Evolutionary conservation across 768 basidiomycete species (phyloP), one percentile per base, ranked within the genome.

Genomic region (Rhodotorula paludigena): DNA sequence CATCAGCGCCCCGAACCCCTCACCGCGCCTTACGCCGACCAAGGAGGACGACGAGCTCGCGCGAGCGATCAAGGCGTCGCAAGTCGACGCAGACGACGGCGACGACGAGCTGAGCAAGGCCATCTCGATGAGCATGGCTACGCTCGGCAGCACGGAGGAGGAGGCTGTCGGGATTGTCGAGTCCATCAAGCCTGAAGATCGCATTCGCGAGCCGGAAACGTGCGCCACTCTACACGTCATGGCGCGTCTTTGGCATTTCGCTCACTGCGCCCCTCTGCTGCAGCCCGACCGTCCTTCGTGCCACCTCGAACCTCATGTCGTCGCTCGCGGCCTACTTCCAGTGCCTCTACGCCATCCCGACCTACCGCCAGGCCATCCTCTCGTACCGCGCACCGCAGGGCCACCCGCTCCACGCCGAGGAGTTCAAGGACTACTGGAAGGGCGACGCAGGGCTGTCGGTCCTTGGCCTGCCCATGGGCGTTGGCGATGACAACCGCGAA

Each of bases 91-190:
- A 23, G 39, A 49, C 49, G 56, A 36, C 10, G 57, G 55, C 9
- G 70, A 64, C 16, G 66, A 64, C 32, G 69, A 71, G 16, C 18
- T 71, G 18, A 35, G 7, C 35, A 67, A 71, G 60, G 70, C 70
- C 14, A 53, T 71, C 49, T 56, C 52, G 45, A 32, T 65, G 49
- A 61, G 58, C 30, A 61, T 71, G 64, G 63, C 52, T 20, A 47
- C 36, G 52, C 14, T 63, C 8, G 56, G 66, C 14, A 45, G 51
- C 21, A 42, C 53, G 30, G 53, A 61, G 7, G 47, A 69, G n/a
- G 35, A 52, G 23, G 28, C 25, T 21, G 14, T 41, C 35, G 25
- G 33, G 7, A 5, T n/a, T 1, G 14, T 55, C 20, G 59, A 45
- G 9, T 25, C 6, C n/a, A 66, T 62, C 45, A 30, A 62, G 35